phyloP scores from a whole-genome alignment of 2,329 filamentous ascomycete species.

The Domatiomyces globalis region DNA sequence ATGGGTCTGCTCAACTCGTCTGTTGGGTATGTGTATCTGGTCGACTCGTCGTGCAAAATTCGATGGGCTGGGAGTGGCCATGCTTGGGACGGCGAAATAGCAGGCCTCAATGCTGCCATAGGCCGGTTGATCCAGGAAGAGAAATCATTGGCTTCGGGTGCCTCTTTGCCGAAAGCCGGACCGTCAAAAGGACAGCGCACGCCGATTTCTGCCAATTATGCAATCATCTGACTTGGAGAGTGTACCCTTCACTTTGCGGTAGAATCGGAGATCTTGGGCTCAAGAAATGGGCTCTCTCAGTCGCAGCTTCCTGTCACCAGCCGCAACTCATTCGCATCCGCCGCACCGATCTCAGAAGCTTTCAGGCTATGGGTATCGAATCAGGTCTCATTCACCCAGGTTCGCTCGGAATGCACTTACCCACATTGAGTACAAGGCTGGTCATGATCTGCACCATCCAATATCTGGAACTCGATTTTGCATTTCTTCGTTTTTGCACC shows the following conservation, averaged over 20 bases:
- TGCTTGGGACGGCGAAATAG: slow-evolving; percentile 28
- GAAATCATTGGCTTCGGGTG: slow-evolving; percentile 14
- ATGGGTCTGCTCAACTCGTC: slow-evolving; percentile 69
- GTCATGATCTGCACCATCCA: slow-evolving; percentile 17
- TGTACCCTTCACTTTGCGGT: neutral
- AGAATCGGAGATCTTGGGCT: neutral
- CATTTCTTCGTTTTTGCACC: slow-evolving; percentile 9
- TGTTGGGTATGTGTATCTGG: slow-evolving; percentile 84
- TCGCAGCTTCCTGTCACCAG: neutral
- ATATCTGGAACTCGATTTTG: slow-evolving; percentile 13
- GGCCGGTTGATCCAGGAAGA: slow-evolving; percentile 30
- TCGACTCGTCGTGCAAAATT: slow-evolving; percentile 78
- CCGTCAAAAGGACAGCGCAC: neutral
- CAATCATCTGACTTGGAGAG: neutral
- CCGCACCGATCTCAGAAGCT: neutral
- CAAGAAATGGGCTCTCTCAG: neutral
- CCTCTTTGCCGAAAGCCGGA: neutral
- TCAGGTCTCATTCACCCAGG: neutral
- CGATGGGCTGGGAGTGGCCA: slow-evolving; percentile 73
- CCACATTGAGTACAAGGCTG: slow-evolving; percentile 16
- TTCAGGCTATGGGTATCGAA: neutral
- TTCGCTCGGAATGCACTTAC: slow-evolving; percentile 4
- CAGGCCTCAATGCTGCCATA: slow-evolving; percentile 29
- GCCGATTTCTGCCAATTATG: neutral
- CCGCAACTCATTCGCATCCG: neutral